These are phyloP conservation scores for Pythium myriotylum DNA, from an alignment of 352 stramenopile genomes.

Conservation along the genomic window DNA sequence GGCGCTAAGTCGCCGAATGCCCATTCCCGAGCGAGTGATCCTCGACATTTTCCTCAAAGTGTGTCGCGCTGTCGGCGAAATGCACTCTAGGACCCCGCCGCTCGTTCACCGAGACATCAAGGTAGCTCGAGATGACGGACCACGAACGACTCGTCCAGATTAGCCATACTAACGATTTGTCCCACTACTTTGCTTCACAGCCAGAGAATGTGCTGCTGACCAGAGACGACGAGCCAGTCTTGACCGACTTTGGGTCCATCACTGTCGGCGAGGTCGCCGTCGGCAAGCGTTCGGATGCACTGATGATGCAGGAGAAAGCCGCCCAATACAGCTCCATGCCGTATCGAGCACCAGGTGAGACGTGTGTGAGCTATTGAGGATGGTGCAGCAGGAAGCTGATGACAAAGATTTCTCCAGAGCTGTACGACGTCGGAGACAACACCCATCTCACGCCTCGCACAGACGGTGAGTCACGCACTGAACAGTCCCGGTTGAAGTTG, in stretches of 20 bases:
- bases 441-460: constrained; percentile 71
- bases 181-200: too few relatives aligned
- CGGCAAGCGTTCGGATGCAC: constrained; percentile 68
- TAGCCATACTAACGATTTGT: too few relatives aligned
- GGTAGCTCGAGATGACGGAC: constrained; percentile 31
- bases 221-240: constrained; percentile 71
- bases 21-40: constrained; percentile 68
- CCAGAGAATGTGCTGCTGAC: constrained; percentile 88
- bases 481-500: too few relatives aligned
- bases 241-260: constrained; percentile 90
- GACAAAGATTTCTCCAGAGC: constrained; percentile 46
- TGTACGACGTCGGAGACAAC: constrained; percentile 86
- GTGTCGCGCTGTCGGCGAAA: constrained; percentile 72
- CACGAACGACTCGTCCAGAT: too few relatives aligned
- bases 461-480: constrained; percentile 53
- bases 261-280: constrained; percentile 65
- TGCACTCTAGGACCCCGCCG: constrained; percentile 71
- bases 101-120: constrained; percentile 90
- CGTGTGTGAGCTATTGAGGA: too few relatives aligned
- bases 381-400: too few relatives aligned
- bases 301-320: constrained; percentile 86
- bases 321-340: constrained; percentile 85
- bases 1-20: constrained; percentile 42
- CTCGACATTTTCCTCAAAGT: constrained; percentile 86
- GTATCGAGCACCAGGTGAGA: constrained; percentile 79